Evolutionary conservation across 2,329 filamentous ascomycete genomes (phyloP).

Genomic region (Cladosporium colombiae): DNA sequence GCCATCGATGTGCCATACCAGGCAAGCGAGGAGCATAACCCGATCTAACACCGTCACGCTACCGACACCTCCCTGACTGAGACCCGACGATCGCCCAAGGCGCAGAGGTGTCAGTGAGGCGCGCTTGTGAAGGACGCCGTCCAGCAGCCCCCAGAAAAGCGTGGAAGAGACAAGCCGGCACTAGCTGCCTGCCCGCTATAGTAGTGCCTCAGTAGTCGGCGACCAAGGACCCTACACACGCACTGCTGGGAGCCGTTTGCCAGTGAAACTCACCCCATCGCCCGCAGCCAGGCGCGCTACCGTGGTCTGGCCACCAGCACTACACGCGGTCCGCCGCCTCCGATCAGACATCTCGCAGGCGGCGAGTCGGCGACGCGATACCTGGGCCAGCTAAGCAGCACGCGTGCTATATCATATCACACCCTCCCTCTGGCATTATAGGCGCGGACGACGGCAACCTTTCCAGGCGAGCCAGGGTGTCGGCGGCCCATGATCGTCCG

Average conservation of each 20-base stretch:
- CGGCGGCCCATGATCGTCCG: not conserved
- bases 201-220: not conserved
- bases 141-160: constrained; percentile 10
- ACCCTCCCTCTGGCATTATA: not conserved
- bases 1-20: not conserved
- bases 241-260: constrained; percentile 9
- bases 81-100: constrained; percentile 16
- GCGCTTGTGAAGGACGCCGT: constrained; percentile 11
- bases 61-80: constrained; percentile 1
- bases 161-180: constrained; percentile 13
- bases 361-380: not conserved
- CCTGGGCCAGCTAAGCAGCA: constrained; percentile 1
- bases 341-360: constrained; percentile 6
- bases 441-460: constrained; percentile 2
- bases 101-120: not conserved
- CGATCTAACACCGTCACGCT: constrained; percentile 7
- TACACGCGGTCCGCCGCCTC: constrained; percentile 10
- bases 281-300: not conserved
- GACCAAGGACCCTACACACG: not conserved
- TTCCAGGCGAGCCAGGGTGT: not conserved
- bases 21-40: constrained; percentile 11
- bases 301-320: not conserved
- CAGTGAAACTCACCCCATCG: not conserved
- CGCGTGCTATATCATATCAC: constrained; percentile 5
- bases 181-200: not conserved